Evolutionary conservation across 2,329 filamentous ascomycete genomes (phyloP).

Genomic region (Alternaria longipes): DNA sequence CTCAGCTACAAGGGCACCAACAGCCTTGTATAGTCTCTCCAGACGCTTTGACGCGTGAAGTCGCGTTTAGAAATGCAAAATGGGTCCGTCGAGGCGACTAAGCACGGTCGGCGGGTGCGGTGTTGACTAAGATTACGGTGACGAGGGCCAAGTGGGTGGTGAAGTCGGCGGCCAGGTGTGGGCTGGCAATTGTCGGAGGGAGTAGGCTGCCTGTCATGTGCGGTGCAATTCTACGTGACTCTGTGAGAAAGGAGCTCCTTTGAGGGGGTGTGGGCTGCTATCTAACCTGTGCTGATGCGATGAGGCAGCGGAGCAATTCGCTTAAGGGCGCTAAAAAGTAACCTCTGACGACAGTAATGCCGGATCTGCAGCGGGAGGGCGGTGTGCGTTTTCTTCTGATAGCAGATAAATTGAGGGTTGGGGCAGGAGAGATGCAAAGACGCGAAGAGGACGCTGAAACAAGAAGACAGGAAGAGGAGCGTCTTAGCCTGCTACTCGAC

Average conservation of each 20-base stretch:
- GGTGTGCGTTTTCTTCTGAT: conserved; percentile 13
- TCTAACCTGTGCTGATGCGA: conserved; percentile 40
- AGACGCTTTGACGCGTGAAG: conserved; percentile 52
- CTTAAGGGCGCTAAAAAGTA: conserved; percentile 45
- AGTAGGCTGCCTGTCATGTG: conserved; percentile 28
- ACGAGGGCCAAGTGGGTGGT: conserved; percentile 34
- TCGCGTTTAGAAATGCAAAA: conserved; percentile 47
- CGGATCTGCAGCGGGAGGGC: conserved; percentile 24
- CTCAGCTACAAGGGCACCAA: conserved; percentile 35
- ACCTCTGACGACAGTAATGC: conserved; percentile 36
- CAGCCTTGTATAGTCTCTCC: conserved; percentile 42
- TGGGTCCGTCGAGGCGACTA: conserved; percentile 30
- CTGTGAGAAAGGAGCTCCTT: conserved; percentile 35
- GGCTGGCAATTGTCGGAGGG: conserved; percentile 31
- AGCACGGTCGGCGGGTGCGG: conserved; percentile 37
- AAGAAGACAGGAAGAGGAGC: not conserved
- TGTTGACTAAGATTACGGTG: conserved; percentile 48
- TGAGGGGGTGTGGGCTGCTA: conserved; percentile 34
- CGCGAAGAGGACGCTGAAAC: not conserved
- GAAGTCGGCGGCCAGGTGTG: conserved; percentile 21
- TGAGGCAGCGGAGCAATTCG: conserved; percentile 47
- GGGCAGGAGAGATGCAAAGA: not conserved
- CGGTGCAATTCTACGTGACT: conserved; percentile 23
- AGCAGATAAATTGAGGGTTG: not conserved
- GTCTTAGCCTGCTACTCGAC: conserved; percentile 1